Evolutionary conservation across 2,329 filamentous ascomycete genomes (phyloP).

Genomic region (Lachnellula cervina): DNA sequence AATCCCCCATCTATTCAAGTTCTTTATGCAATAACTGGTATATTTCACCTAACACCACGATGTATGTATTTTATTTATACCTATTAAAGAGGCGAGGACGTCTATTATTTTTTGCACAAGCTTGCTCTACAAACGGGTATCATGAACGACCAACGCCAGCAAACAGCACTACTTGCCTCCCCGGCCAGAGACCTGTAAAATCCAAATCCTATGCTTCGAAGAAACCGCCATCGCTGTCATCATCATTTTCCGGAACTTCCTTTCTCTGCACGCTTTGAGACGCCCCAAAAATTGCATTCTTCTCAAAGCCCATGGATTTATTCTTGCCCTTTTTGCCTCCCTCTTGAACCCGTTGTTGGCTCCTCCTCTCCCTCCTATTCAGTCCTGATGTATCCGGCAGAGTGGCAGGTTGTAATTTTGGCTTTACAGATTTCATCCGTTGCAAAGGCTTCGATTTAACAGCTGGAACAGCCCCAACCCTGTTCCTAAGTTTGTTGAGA

Average conservation of each 20-base stretch:
- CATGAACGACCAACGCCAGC: slow-evolving; percentile 3
- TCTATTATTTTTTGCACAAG: background rate
- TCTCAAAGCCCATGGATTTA: slow-evolving; percentile 25
- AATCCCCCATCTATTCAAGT: too few relatives aligned
- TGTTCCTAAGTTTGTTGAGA: slow-evolving; percentile 27
- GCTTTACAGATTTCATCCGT: slow-evolving; percentile 16
- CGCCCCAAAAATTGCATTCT: slow-evolving; percentile 29
- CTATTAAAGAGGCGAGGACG: too few relatives aligned
- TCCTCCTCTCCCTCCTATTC: slow-evolving; percentile 30
- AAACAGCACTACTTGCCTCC: background rate
- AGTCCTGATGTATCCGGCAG: slow-evolving; percentile 26
- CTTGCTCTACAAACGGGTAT: slow-evolving; percentile 15
- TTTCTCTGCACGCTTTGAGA: slow-evolving; percentile 8
- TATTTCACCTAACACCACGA: too few relatives aligned
- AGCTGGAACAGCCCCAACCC: slow-evolving; percentile 8
- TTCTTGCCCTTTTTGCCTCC: slow-evolving; percentile 20
- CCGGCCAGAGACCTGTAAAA: background rate
- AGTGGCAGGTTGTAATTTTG: slow-evolving; percentile 7
- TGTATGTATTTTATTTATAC: too few relatives aligned
- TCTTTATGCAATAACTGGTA: too few relatives aligned
- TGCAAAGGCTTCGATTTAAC: slow-evolving; percentile 9
- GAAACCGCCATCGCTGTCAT: slow-evolving; percentile 53
- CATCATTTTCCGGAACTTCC: slow-evolving; percentile 32
- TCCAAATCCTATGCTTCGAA: slow-evolving; percentile 40
- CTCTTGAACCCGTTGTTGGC: slow-evolving; percentile 14